Evolutionary conservation across 768 basidiomycete species (phyloP).

Genomic region (Terana coerulea): DNA sequence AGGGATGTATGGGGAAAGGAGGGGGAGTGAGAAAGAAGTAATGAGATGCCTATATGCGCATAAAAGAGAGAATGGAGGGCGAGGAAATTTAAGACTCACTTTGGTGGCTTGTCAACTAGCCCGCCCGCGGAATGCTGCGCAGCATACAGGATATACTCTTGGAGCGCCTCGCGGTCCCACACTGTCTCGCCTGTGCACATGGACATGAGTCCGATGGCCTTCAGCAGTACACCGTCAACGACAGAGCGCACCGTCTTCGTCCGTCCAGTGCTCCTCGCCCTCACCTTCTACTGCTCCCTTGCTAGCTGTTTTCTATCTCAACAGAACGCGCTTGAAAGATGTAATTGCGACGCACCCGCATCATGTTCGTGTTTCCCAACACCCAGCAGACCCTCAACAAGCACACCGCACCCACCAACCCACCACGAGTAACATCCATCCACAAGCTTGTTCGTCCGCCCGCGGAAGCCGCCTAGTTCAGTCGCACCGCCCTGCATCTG

Average conservation of each 20-base stretch:
- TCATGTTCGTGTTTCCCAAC: constrained; percentile 28
- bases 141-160: constrained; percentile 83
- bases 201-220: not conserved
- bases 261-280: constrained; percentile 54
- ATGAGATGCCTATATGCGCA: not conserved
- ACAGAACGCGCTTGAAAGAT: too few species aligned
- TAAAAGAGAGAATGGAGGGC: not conserved
- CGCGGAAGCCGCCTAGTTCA: constrained; percentile 90
- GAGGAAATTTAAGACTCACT: constrained; percentile 43
- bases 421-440: constrained; percentile 99
- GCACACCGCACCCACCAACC: constrained; percentile 85
- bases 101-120: constrained; percentile 92
- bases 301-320: too few species aligned
- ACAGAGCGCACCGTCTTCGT: constrained; percentile 57
- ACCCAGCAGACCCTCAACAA: constrained; percentile 57
- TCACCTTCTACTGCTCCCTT: constrained; percentile 2
- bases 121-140: constrained; percentile 87
- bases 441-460: constrained; percentile 96
- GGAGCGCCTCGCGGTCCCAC: constrained; percentile 67
- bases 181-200: constrained; percentile 23
- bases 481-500: constrained; percentile 80
- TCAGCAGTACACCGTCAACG: not conserved
- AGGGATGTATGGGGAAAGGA: too few species aligned
- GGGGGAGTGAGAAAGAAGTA: too few species aligned
- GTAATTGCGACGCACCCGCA: constrained; percentile 69